phyloP scores from a whole-genome alignment of 768 basidiomycete genomes.

The Amanita pseudoporphyria region DNA sequence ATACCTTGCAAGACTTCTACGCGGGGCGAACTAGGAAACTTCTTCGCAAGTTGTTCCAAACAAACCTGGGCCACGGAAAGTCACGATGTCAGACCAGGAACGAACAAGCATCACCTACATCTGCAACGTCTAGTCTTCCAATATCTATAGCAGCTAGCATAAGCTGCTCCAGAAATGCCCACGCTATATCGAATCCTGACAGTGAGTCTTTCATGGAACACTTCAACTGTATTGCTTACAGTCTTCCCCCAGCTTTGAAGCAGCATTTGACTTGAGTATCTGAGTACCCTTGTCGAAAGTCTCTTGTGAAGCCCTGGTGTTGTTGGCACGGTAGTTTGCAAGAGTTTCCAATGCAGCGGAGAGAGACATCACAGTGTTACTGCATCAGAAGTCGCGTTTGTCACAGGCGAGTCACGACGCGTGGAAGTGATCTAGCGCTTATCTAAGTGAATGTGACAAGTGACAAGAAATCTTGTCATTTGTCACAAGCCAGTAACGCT shows the following conservation, averaged over 20 bases:
- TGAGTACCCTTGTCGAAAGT: slow-evolving; percentile 42
- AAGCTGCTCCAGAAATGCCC: slow-evolving; percentile 77
- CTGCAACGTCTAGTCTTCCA: slow-evolving; percentile 61
- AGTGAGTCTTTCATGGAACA: background rate
- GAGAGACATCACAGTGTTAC: slow-evolving; percentile 29
- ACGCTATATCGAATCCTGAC: slow-evolving; percentile 33
- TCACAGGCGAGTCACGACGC: too few species aligned
- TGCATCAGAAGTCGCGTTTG: too few species aligned
- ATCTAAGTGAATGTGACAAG: too few species aligned
- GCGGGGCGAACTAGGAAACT: slow-evolving; percentile 74
- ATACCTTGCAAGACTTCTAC: slow-evolving; percentile 73
- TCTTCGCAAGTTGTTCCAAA: slow-evolving; percentile 46
- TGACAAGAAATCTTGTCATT: too few species aligned
- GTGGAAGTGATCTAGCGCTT: too few species aligned
- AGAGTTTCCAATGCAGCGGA: slow-evolving; percentile 40
- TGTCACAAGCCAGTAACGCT: too few species aligned
- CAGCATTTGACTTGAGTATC: slow-evolving; percentile 38
- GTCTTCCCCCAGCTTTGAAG: slow-evolving; percentile 44
- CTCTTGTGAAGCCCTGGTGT: slow-evolving; percentile 47
- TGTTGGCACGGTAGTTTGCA: slow-evolving; percentile 42
- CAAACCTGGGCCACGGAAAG: slow-evolving; percentile 38
- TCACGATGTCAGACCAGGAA: slow-evolving; percentile 8
- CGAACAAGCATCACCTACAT: slow-evolving; percentile 36
- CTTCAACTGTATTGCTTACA: slow-evolving; percentile 22
- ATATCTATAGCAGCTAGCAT: slow-evolving; percentile 70